Conservation (phyloP, 139 green algal species). For the Coelastrella sp. region DNA sequence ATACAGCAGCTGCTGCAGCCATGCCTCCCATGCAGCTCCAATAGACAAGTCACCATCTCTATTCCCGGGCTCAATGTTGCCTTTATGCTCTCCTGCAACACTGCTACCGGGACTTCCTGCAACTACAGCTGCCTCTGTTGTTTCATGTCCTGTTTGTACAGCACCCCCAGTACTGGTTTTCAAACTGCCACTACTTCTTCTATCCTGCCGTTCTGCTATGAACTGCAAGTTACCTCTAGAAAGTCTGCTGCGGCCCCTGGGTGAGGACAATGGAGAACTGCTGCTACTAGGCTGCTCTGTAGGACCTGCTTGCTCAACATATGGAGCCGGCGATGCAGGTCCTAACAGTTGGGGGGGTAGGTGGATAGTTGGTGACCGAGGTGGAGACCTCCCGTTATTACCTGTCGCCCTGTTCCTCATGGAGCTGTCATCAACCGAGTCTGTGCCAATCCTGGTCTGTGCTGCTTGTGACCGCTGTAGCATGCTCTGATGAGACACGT, state of each 20-base stretch:
- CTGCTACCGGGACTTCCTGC: not conserved
- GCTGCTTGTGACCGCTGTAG: no score
- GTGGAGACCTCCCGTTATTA: no score
- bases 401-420: no score
- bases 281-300: no score
- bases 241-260: not conserved
- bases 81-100: not conserved
- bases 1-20: constrained; percentile 80
- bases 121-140: not conserved
- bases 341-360: no score
- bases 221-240: not conserved
- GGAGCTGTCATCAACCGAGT: no score
- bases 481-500: no score
- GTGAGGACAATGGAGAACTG: not conserved
- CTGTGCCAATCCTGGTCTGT: no score
- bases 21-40: constrained; percentile 51
- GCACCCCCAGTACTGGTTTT: not conserved
- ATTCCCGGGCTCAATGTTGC: not conserved
- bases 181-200: constrained; percentile 20
- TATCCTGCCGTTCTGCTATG: constrained; percentile 6
- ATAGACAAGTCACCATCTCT: not conserved
- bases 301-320: no score
- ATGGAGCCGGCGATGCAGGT: no score
- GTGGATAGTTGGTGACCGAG: no score
- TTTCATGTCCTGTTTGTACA: constrained; percentile 1